These are phyloP conservation scores for Lizonia empirigonia DNA, from an alignment of 2,329 filamentous ascomycete species.

Conservation along the genomic window DNA sequence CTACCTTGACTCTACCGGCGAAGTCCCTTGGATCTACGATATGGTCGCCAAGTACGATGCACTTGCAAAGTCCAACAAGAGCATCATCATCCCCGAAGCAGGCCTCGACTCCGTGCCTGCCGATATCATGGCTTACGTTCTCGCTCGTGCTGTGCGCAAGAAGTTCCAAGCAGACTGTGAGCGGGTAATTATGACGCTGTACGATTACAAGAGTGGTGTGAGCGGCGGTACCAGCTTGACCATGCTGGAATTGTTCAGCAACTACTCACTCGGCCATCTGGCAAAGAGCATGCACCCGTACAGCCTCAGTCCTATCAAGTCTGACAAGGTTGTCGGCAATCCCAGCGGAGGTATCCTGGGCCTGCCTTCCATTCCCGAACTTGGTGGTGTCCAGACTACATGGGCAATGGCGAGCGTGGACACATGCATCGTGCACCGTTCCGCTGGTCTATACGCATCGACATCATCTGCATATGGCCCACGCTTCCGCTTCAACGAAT, in stretches of 20 bases:
- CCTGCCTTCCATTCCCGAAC: slow-evolving; percentile 58
- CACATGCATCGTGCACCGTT: slow-evolving; percentile 63
- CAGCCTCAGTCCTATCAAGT: slow-evolving; percentile 55
- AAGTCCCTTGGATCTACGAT: slow-evolving; percentile 67
- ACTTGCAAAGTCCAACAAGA: slow-evolving; percentile 63
- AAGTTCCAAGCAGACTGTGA: slow-evolving; percentile 57
- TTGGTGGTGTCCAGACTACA: slow-evolving; percentile 65
- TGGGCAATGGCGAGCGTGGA: slow-evolving; percentile 60
- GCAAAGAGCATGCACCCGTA: slow-evolving; percentile 57
- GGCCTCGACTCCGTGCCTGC: slow-evolving; percentile 67
- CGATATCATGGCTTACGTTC: slow-evolving; percentile 61
- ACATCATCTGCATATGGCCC: slow-evolving; percentile 57
- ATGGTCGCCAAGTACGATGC: slow-evolving; percentile 67
- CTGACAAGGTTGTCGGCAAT: slow-evolving; percentile 42
- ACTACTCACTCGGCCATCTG: slow-evolving; percentile 56
- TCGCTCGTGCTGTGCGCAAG: slow-evolving; percentile 60
- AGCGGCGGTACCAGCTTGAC: slow-evolving; percentile 70
- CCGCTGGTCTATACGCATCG: slow-evolving; percentile 59
- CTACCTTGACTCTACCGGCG: slow-evolving; percentile 70
- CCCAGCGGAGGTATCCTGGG: slow-evolving; percentile 54
- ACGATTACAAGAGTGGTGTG: slow-evolving; percentile 55
- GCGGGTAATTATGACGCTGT: slow-evolving; percentile 59
- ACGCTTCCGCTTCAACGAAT: slow-evolving; percentile 63
- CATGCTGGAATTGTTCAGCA: slow-evolving; percentile 61
- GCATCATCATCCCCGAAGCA: slow-evolving; percentile 65